Percentiles rank a stretch among this genome's conserved stretches.
These are phyloP conservation scores for Bathelium albidoporum DNA, from an alignment of 495 filamentous ascomycete species.

Conservation along the genomic window DNA sequence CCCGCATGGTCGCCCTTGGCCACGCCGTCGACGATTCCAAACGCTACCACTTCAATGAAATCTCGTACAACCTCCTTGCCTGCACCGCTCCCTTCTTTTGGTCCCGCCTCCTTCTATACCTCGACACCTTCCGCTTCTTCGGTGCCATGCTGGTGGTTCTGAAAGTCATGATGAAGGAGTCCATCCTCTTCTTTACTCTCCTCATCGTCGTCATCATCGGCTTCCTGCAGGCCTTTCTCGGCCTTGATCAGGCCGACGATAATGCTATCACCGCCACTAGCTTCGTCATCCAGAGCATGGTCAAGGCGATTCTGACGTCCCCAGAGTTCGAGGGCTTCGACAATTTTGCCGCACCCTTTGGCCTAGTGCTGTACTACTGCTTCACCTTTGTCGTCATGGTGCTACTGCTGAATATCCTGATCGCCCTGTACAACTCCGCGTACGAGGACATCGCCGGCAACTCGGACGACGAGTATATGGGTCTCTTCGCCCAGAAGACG, in stretches of 20 bases:
- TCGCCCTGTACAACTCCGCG: conserved; percentile 91
- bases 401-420: conserved; percentile 82
- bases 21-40: conserved; percentile 42
- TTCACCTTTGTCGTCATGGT: conserved; percentile 97
- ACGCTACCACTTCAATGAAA: conserved; percentile 58
- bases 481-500: conserved; percentile 75
- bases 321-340: conserved; percentile 89
- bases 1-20: conserved; percentile 65
- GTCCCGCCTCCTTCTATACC: conserved; percentile 82
- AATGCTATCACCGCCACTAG: conserved; percentile 18
- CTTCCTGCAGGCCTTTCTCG: conserved; percentile 92
- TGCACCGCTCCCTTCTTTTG: conserved; percentile 96
- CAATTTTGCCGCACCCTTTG: conserved; percentile 65
- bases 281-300: conserved; percentile 83
- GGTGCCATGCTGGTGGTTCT: conserved; percentile 95
- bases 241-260: conserved; percentile 49
- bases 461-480: conserved; percentile 89
- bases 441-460: conserved; percentile 95
- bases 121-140: conserved; percentile 90
- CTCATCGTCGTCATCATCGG: conserved; percentile 75
- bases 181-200: conserved; percentile 94
- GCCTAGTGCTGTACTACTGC: conserved; percentile 83
- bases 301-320: conserved; percentile 76
- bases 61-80: conserved; percentile 87
- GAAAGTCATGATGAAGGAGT: conserved; percentile 99